These are phyloP conservation scores for Hypoxylon perforatum DNA, from an alignment of 495 filamentous ascomycete species.

Conservation along the genomic window DNA sequence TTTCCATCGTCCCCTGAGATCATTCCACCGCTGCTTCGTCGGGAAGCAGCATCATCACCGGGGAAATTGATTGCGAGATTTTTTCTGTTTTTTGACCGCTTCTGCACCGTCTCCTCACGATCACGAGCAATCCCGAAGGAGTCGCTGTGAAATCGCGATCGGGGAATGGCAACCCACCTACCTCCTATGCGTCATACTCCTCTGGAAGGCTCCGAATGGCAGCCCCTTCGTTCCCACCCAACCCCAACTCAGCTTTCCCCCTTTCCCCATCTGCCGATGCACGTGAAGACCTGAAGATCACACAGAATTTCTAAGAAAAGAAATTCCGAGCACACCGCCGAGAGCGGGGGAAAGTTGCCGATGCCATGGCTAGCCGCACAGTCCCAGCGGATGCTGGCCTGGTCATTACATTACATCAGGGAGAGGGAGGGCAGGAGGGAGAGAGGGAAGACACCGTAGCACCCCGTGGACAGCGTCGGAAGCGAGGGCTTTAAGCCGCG, in stretches of 20 bases:
- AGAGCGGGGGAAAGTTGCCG: neutral
- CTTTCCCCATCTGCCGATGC: conserved; percentile 3
- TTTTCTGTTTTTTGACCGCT: no score
- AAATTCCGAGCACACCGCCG: neutral
- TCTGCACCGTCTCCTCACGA: no score
- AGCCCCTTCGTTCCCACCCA: neutral
- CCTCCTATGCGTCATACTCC: no score
- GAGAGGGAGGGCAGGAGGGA: no score
- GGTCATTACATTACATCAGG: neutral
- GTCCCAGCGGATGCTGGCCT: neutral
- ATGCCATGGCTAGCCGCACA: conserved; percentile 19
- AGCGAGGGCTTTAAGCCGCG: neutral
- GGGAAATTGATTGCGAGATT: no score
- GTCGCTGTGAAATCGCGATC: no score
- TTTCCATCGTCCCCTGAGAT: no score
- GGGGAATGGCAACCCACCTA: no score
- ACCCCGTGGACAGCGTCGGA: neutral
- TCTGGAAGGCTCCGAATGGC: no score
- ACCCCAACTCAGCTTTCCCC: neutral
- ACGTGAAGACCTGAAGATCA: neutral
- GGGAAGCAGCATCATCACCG: no score
- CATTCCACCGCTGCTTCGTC: no score
- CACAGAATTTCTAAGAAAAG: neutral
- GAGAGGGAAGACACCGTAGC: conserved; percentile 4
- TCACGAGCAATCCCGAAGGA: no score